Evolutionary conservation across 73 alveolate species (phyloP), one percentile per base, ranked within the genome.

Genomic region (Paraurostyla sp.): DNA sequence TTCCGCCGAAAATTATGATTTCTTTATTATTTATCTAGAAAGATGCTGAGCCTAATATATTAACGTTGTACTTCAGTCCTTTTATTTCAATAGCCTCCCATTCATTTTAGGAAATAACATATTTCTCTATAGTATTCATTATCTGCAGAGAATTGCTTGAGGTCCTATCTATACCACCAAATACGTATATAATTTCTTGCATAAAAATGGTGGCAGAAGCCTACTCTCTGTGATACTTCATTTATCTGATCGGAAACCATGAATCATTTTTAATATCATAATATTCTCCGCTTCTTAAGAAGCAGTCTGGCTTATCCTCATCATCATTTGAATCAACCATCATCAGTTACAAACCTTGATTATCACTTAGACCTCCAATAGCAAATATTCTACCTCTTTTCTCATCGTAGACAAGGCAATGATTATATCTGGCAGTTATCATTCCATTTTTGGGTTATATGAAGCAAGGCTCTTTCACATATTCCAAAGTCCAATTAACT

Each of bases 401-500:
- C 23, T 65, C 82, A 65, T 35, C 40, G 41, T 36, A 65, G 6
- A 40, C 36, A 15, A 65, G 16, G 11, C 46, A 40, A 38, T 65
- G 58, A 65, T 38, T 65, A 38, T 18, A 65, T 65, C 82, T 65
- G 7, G 32, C 3, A 40, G 36, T 40, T 6, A 38, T 32, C 82
- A 65, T 65, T 7, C 60, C 60, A 65, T 36, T 38, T 38, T 65
- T 65, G 4, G 82, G 82, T 58, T 65, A 40, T 16, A 65, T 65
- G 82, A 65, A 65, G 58, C 58, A 35, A 38, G 82, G 60, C 13
- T 40, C 82, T 22, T 65, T 65, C 13, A 65, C 41, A 38, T 65
- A 65, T 22, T 65, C 82, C 25, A 65, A 40, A 40, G 4, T 65
- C 82, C 82, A 65, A 38, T 65, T 40, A 15, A 65, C 82, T 65